Evolutionary conservation across 495 filamentous ascomycete species (phyloP).

Genomic region (Penicillium odoratum): DNA sequence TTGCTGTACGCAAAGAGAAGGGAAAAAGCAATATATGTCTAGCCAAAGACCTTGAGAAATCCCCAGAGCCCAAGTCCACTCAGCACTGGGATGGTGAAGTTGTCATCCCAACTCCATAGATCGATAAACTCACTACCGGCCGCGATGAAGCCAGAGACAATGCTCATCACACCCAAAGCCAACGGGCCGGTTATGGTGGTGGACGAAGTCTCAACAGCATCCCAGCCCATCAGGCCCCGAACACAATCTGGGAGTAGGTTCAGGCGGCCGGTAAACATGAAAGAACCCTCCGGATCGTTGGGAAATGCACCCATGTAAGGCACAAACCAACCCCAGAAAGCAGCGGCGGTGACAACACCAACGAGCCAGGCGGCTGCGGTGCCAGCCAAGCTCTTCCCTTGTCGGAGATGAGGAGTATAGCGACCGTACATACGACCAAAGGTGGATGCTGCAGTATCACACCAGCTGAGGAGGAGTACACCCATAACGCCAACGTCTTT

Average conservation of each 20-base stretch:
- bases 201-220: slow-evolving; percentile 42
- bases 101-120: slow-evolving; percentile 92
- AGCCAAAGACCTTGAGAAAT: slow-evolving; percentile 87
- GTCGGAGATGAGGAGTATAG: slow-evolving; percentile 80
- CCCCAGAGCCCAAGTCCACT: slow-evolving; percentile 90
- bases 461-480: slow-evolving; percentile 91
- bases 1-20: slow-evolving; percentile 4
- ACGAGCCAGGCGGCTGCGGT: slow-evolving; percentile 79
- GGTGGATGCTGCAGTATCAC: slow-evolving; percentile 93
- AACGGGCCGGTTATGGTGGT: slow-evolving; percentile 59
- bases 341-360: slow-evolving; percentile 74
- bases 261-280: slow-evolving; percentile 79
- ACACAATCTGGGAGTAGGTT: slow-evolving; percentile 57
- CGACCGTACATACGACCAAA: slow-evolving; percentile 82
- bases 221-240: slow-evolving; percentile 46
- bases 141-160: slow-evolving; percentile 84
- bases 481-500: slow-evolving; percentile 93
- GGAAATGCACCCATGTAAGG: slow-evolving; percentile 65
- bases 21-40: slow-evolving; percentile 12
- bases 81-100: slow-evolving; percentile 91
- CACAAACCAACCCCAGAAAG: slow-evolving; percentile 86
- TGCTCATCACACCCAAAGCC: slow-evolving; percentile 81
- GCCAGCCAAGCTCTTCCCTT: slow-evolving; percentile 89
- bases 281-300: slow-evolving; percentile 64
- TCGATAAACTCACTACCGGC: slow-evolving; percentile 88